A percentile compares a stretch with the other conserved stretches of the same genome.
Conservation (phyloP, 1,284 basidiomycete genomes). For the Peniophora sp. region DNA sequence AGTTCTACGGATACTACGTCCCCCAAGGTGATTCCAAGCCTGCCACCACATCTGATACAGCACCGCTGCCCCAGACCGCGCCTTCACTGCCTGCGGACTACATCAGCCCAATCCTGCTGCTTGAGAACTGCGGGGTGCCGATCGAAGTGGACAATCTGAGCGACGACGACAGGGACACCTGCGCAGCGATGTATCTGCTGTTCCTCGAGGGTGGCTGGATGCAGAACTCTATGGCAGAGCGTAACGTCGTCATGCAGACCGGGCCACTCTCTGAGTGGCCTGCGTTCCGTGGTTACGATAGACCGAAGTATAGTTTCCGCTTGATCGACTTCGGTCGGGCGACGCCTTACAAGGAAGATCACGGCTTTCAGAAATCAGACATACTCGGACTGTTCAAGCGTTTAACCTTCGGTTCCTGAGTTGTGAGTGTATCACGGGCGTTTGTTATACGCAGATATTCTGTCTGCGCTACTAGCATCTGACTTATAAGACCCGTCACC, state of each 20-base stretch:
- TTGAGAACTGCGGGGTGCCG: slow-evolving; percentile 39
- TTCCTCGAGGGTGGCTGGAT: background rate
- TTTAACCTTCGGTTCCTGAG: too few relatives aligned
- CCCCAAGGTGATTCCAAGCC: slow-evolving; percentile 16
- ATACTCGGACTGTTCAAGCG: too few relatives aligned
- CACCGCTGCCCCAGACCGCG: slow-evolving; percentile 4
- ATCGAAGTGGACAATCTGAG: slow-evolving; percentile 22
- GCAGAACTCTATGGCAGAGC: background rate
- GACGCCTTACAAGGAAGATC: too few relatives aligned
- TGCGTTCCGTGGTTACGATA: background rate
- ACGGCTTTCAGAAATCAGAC: too few relatives aligned
- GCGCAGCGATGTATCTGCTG: background rate
- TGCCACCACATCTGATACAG: background rate
- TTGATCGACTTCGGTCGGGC: slow-evolving; percentile 2
- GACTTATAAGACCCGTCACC: too few relatives aligned
- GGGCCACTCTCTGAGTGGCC: background rate
- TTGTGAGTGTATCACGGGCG: too few relatives aligned
- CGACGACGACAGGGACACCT: slow-evolving; percentile 25
- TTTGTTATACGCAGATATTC: too few relatives aligned
- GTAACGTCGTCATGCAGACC: slow-evolving; percentile 1
- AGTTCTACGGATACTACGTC: slow-evolving; percentile 45
- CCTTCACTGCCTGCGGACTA: slow-evolving; percentile 13
- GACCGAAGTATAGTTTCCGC: background rate
- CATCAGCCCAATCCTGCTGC: slow-evolving; percentile 35
- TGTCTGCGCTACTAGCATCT: too few relatives aligned